Evolutionary conservation across 306 rosid genomes (phyloP).

Genomic region (Cicer judaicum): DNA sequence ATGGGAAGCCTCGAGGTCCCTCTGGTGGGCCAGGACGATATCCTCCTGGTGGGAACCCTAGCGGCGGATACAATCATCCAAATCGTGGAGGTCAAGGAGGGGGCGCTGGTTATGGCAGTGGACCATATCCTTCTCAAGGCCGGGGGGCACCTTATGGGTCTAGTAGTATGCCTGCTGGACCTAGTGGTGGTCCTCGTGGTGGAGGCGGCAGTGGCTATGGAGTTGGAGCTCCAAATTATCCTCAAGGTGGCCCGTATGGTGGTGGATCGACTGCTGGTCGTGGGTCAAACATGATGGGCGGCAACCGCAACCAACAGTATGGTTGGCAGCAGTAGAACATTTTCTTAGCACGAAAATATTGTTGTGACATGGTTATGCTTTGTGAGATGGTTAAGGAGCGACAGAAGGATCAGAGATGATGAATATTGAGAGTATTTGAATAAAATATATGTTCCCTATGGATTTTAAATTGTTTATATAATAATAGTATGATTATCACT

Average conservation of each 20-base stretch:
- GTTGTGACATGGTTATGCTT: background rate
- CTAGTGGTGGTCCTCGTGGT: constrained; percentile 65
- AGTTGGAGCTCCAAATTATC: constrained; percentile 64
- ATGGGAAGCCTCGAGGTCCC: constrained; percentile 63
- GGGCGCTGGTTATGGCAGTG: constrained; percentile 50
- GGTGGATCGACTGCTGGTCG: constrained; percentile 60
- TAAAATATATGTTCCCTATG: constrained; percentile 9
- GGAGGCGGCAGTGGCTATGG: constrained; percentile 59
- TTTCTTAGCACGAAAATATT: background rate
- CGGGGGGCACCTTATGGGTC: constrained; percentile 69
- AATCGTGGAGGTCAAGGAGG: constrained; percentile 65
- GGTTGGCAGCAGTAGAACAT: constrained; percentile 59
- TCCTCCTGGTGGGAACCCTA: constrained; percentile 60
- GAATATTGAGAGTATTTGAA: background rate
- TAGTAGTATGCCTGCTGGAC: constrained; percentile 53
- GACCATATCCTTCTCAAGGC: constrained; percentile 73
- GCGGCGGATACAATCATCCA: constrained; percentile 56
- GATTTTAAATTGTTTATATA: constrained; percentile 7
- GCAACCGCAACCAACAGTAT: constrained; percentile 64
- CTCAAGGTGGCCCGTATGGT: constrained; percentile 61
- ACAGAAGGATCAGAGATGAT: background rate
- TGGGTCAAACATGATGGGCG: constrained; percentile 57
- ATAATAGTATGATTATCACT: constrained; percentile 14
- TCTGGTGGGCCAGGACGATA: constrained; percentile 64
- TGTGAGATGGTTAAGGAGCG: background rate